Evolutionary conservation across 2,329 filamentous ascomycete genomes (phyloP), one percentile per base, ranked within the genome.

Genomic region (Aspergillus melleus): DNA sequence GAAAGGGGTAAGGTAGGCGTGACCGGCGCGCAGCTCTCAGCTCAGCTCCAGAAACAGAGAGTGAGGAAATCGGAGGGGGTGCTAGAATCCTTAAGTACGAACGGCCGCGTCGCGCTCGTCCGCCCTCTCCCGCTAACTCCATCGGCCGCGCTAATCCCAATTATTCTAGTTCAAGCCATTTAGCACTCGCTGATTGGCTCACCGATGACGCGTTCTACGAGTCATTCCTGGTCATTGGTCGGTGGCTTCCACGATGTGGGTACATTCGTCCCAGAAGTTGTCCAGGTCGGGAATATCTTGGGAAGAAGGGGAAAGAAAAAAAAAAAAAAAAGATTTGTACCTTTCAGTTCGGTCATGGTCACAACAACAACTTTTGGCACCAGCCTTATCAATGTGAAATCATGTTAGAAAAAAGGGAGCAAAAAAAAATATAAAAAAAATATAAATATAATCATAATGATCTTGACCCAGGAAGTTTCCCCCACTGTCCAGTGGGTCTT

Each of bases 11-110:
- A 57, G 58, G 58, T 62, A 63, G 58, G 64, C 64, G 70, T 66
- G 64, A 66, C 53, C 57, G 59, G 60, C 62, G 63, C 65, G 64
- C 64, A 66, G 62, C 62, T 67, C 64, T 64, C 68, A 69, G 64
- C 64, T 68, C 68, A 69, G 67, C 66, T 72, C 69, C 71, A 73
- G 70, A 73, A 74, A 72, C 68, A 73, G 71, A 74, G 67, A 68
- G 66, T 71, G 70, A 71, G 69, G 67, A 73, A 75, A 67, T 70
- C 69, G 67, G 71, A 72, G 69, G 72, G 74, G 74, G 72, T 74
- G 72, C 70, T 70, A 74, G 73, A 76, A 76, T 74, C 68, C 74
- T 76, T 76, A 76, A 76, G 73, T 76, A 76, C 69, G 73, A 70
- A 66, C 70, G 70, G 64, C 64, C 68, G 66, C 64, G 64, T 70